Conservation (phyloP, 805 yeast species). For the Candida mattraensis region DNA sequence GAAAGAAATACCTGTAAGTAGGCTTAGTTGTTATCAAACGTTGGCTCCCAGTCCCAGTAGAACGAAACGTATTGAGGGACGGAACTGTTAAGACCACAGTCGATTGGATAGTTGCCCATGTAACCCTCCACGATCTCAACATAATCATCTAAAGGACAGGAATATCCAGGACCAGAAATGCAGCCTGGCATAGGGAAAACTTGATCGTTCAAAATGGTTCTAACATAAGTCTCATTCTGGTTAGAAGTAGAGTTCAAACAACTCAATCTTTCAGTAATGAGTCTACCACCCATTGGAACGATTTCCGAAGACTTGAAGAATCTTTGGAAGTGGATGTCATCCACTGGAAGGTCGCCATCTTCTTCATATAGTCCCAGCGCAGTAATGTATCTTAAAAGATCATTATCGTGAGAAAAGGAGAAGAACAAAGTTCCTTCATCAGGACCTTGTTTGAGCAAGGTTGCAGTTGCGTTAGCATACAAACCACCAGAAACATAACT, state of each 20-base stretch:
- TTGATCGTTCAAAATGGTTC: conserved; percentile 51
- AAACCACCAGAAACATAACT: conserved; percentile 59
- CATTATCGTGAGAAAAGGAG: conserved; percentile 71
- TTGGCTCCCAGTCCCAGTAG: conserved; percentile 11
- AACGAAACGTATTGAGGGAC: conserved; percentile 5
- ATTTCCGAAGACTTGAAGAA: conserved; percentile 41
- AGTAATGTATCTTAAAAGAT: conserved; percentile 53
- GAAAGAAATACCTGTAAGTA: no score
- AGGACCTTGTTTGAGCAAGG: conserved; percentile 20
- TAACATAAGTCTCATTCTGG: conserved; percentile 33
- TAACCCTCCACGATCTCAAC: conserved; percentile 24
- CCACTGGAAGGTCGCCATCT: conserved; percentile 38
- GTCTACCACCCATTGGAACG: conserved; percentile 52
- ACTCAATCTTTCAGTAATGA: conserved; percentile 44
- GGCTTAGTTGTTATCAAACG: conserved; percentile 1
- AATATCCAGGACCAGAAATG: conserved; percentile 53
- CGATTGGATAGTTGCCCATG: conserved; percentile 2
- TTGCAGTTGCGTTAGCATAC: conserved; percentile 45
- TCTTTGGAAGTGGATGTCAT: conserved; percentile 41
- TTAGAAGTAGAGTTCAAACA: conserved; percentile 29
- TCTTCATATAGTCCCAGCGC: conserved; percentile 58
- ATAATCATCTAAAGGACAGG: conserved; percentile 40
- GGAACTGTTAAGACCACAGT: conserved; percentile 1
- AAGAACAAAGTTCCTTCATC: conserved; percentile 44
- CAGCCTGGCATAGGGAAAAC: conserved; percentile 50